Conservation (phyloP, 495 filamentous ascomycete genomes). For the Tricharina praecox region DNA sequence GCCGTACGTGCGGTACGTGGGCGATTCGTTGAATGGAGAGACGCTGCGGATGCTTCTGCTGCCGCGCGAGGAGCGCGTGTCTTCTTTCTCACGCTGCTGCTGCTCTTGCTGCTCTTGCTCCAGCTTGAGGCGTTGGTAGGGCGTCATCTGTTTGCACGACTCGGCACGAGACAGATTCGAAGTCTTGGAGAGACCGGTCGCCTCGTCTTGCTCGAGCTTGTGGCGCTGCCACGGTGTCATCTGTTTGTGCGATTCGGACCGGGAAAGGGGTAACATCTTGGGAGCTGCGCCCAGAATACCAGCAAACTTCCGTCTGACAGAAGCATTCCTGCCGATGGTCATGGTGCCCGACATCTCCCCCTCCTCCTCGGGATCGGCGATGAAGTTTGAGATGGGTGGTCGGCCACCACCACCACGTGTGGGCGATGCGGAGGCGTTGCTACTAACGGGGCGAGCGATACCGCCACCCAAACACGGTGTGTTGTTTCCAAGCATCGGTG, state of each 20-base stretch:
- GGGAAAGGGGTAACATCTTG: background rate
- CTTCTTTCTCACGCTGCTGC: constrained; percentile 1
- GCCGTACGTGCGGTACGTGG: background rate
- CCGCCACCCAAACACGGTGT: background rate
- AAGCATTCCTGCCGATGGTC: constrained; percentile 1
- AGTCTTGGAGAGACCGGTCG: no score
- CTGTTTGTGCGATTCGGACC: background rate
- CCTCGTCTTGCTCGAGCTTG: background rate
- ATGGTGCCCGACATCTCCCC: background rate
- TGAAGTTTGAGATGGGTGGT: background rate
- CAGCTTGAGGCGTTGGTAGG: background rate
- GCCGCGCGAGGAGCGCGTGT: background rate
- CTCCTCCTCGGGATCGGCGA: background rate
- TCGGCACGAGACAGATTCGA: no score
- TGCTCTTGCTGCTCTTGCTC: constrained; percentile 1
- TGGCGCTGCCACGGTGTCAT: background rate
- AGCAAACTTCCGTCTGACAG: constrained; percentile 1
- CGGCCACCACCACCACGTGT: background rate
- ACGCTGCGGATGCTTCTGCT: constrained; percentile 11
- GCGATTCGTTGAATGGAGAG: background rate
- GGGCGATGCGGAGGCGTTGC: background rate
- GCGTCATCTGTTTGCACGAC: no score
- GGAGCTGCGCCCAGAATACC: background rate
- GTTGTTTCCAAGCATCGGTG: background rate
- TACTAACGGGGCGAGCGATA: background rate